phyloP scores from a whole-genome alignment of 208 protist genomes.

The Leishmania tropica region DNA sequence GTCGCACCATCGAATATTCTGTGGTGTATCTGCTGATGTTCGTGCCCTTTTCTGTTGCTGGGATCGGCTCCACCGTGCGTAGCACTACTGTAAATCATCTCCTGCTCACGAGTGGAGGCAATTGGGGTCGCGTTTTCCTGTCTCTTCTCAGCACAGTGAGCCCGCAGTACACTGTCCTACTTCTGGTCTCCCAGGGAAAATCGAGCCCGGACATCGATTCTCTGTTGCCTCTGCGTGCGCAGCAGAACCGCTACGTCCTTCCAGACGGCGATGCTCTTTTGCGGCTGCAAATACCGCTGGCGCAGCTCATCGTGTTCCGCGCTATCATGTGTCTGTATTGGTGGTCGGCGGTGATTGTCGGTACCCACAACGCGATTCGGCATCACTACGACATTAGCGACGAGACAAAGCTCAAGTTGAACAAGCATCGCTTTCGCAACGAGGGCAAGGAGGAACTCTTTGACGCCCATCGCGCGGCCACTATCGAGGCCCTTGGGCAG shows the following conservation, averaged over 20 bases:
- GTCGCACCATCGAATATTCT: conserved; percentile 53
- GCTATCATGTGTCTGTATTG: conserved; percentile 49
- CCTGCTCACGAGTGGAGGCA: conserved; percentile 45
- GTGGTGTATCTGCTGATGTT: conserved; percentile 59
- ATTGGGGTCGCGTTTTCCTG: conserved; percentile 65
- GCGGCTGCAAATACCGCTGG: conserved; percentile 31
- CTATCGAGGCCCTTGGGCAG: conserved; percentile 67
- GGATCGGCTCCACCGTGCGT: conserved; percentile 57
- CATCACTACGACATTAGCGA: conserved; percentile 83
- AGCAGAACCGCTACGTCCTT: conserved; percentile 4
- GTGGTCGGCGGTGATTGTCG: conserved; percentile 53
- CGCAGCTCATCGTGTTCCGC: conserved; percentile 50
- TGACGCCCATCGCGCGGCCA: conserved; percentile 66
- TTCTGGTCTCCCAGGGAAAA: background rate
- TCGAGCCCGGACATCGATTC: background rate
- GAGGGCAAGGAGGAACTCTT: conserved; percentile 56
- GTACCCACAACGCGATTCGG: conserved; percentile 68
- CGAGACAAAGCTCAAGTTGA: conserved; percentile 67
- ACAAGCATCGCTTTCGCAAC: conserved; percentile 61
- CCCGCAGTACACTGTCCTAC: conserved; percentile 43
- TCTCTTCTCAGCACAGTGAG: conserved; percentile 54
- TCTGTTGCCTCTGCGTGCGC: conserved; percentile 13
- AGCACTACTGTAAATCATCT: conserved; percentile 31
- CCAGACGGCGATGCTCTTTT: conserved; percentile 17
- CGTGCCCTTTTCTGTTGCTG: conserved; percentile 53